A percentile compares a stretch with the other conserved stretches of the same genome.
Conservation (phyloP, 2,329 filamentous ascomycete genomes). For the Sarocladium brachiariae region DNA sequence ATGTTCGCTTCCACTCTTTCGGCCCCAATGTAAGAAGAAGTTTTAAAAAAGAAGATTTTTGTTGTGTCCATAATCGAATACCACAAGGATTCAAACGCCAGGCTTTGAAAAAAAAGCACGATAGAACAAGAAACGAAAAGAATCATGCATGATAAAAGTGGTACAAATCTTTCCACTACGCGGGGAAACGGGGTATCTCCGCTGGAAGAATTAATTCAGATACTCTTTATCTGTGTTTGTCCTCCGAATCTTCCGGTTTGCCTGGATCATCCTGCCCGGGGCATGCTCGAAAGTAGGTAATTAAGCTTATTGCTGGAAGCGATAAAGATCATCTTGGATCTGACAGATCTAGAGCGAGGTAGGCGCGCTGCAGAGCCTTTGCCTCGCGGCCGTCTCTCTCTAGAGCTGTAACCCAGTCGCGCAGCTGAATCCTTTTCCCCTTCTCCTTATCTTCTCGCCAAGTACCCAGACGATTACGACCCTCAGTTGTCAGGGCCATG, state of each 20-base stretch:
- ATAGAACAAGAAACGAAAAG: neutral
- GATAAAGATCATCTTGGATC: constrained; percentile 28
- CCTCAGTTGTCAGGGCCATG: constrained; percentile 46
- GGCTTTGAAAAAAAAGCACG: constrained; percentile 5
- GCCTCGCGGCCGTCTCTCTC: constrained; percentile 69
- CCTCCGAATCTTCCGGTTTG: neutral
- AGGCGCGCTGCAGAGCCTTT: constrained; percentile 54
- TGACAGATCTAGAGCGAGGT: constrained; percentile 44
- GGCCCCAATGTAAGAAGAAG: neutral
- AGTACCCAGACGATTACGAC: constrained; percentile 59
- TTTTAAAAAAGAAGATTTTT: too few relatives aligned
- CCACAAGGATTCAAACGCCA: constrained; percentile 7
- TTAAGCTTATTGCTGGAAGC: too few relatives aligned
- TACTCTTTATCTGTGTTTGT: neutral
- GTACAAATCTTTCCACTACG: neutral
- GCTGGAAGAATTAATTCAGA: neutral
- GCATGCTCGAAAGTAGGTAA: too few relatives aligned
- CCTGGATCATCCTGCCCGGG: too few relatives aligned
- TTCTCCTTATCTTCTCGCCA: constrained; percentile 74
- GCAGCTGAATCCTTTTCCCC: constrained; percentile 72
- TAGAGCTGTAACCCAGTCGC: constrained; percentile 73
- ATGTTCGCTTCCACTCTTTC: neutral
- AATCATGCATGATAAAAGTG: neutral
- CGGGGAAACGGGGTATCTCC: neutral
- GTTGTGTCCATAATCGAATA: constrained; percentile 4